Conservation (phyloP, 2,329 filamentous ascomycete genomes). For the Teratosphaeria viscida region DNA sequence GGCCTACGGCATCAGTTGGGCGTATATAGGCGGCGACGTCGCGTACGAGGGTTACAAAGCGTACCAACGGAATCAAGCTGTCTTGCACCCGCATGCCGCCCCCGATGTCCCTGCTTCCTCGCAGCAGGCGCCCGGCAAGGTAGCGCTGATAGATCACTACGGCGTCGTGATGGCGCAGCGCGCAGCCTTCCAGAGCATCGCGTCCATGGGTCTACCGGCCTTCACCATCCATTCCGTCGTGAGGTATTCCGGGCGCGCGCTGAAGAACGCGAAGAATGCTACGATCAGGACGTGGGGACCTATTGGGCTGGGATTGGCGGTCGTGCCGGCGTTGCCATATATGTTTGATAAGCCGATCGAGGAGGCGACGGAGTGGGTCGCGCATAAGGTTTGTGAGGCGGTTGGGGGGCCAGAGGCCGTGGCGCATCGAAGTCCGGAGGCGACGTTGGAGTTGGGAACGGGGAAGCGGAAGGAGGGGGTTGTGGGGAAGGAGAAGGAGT, state of each 20-base stretch:
- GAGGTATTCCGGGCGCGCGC: slow-evolving; percentile 71
- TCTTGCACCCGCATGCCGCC: slow-evolving; percentile 54
- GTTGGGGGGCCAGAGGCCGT: slow-evolving; percentile 57
- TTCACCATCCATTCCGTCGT: slow-evolving; percentile 93
- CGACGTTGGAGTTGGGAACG: slow-evolving; percentile 1
- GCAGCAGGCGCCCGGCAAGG: slow-evolving; percentile 14
- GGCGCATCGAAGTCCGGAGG: slow-evolving; percentile 7
- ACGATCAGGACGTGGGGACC: slow-evolving; percentile 74
- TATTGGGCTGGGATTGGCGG: slow-evolving; percentile 60
- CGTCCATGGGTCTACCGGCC: slow-evolving; percentile 86
- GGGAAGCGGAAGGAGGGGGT: slow-evolving; percentile 3
- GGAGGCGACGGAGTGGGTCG: slow-evolving; percentile 78
- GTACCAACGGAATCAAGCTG: slow-evolving; percentile 74
- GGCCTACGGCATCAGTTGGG: slow-evolving; percentile 87
- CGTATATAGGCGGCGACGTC: slow-evolving; percentile 85
- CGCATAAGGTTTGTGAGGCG: slow-evolving; percentile 68
- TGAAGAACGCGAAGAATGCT: slow-evolving; percentile 72
- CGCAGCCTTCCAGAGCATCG: slow-evolving; percentile 79
- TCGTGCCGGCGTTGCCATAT: slow-evolving; percentile 70
- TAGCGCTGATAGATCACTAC: slow-evolving; percentile 78
- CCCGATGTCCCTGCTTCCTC: slow-evolving; percentile 24
- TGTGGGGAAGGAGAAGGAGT: slow-evolving; percentile 5
- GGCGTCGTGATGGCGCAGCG: slow-evolving; percentile 83
- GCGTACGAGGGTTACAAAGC: slow-evolving; percentile 90
- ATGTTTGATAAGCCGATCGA: slow-evolving; percentile 91